Evolutionary conservation across 345 rosid genomes (phyloP), one percentile per base, ranked within the genome.

Genomic region (Eutrema yunnanense): DNA sequence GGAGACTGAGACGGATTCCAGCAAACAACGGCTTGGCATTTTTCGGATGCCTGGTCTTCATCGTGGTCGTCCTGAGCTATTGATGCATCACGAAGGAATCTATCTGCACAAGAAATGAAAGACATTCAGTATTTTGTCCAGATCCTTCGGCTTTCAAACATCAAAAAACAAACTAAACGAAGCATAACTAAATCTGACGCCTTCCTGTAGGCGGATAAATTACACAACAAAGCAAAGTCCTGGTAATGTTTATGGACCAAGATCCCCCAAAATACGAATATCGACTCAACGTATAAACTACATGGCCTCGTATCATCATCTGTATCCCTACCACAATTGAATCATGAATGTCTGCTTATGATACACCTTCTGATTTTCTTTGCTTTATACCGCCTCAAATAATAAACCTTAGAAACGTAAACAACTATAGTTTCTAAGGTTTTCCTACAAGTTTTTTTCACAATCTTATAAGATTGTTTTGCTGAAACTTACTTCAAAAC

Each of bases 21-120:
- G 0, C 96, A 90, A 48, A 92, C 84, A 56, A 92, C 82, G 1
- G 92, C 90, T 82, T 80, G 76, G 40, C 85, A 70, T 3, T 68
- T 59, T 5, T 72, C 69, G n/a, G 56, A 34, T 1, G n/a, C 26
- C 27, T 43, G 27, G 19, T 67, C 36, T 13, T 48, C 55, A 65
- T 63, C 6, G 32, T 69, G 5, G 42, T 72, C 16, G 47, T 27
- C 40, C 48, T 51, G 34, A 30, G 47, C 32, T 34, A n/a, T 67
- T 36, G 72, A 73, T 56, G 69, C 68, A 4, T 37, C 73, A 60
- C 49, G 58, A 41, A 73, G 50, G 26, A 79, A 67, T 57, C 77
- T 80, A 59, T 77, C 92, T 86, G 87, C 55, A 22, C 7, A 63
- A 41, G 40, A n/a, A 5, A 26, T 46, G 16, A n/a, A 9, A 19